phyloP scores from a whole-genome alignment of 352 stramenopile species.

The Nothophytophthora sp. region DNA sequence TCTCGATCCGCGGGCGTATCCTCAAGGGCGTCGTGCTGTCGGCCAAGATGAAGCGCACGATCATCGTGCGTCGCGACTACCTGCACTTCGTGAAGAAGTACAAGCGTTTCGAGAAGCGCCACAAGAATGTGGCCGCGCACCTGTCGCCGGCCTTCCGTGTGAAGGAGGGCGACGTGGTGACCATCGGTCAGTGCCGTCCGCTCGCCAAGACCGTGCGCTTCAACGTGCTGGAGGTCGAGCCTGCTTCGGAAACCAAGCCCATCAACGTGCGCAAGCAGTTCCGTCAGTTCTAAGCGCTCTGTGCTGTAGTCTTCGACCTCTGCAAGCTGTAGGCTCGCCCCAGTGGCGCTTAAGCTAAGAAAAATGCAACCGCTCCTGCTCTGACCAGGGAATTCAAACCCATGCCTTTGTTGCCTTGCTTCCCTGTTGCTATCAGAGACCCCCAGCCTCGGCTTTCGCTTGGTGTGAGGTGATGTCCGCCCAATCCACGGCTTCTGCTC shows the following conservation, averaged over 20 bases:
- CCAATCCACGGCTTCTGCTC: constrained; percentile 30
- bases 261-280: constrained; percentile 99
- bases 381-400: constrained; percentile 22
- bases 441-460: background rate
- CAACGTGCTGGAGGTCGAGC: constrained; percentile 99
- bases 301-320: constrained; percentile 1
- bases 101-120: constrained; percentile 99
- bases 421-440: background rate
- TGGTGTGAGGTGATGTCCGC: background rate
- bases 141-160: constrained; percentile 97
- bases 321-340: constrained; percentile 2
- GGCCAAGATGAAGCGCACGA: constrained; percentile 99
- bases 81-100: constrained; percentile 99
- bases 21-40: constrained; percentile 99
- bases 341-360: constrained; percentile 15
- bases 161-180: constrained; percentile 99
- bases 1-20: constrained; percentile 98
- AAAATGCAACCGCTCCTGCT: constrained; percentile 21
- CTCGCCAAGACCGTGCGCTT: constrained; percentile 99
- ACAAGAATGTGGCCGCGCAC: constrained; percentile 99
- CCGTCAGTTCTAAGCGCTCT: constrained; percentile 95
- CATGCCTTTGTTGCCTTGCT: background rate
- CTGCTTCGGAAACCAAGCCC: constrained; percentile 94
- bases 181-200: constrained; percentile 99
- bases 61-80: constrained; percentile 99